phyloP scores from a whole-genome alignment of 2,329 filamentous ascomycete genomes.

The Neofusicoccum sp. region DNA sequence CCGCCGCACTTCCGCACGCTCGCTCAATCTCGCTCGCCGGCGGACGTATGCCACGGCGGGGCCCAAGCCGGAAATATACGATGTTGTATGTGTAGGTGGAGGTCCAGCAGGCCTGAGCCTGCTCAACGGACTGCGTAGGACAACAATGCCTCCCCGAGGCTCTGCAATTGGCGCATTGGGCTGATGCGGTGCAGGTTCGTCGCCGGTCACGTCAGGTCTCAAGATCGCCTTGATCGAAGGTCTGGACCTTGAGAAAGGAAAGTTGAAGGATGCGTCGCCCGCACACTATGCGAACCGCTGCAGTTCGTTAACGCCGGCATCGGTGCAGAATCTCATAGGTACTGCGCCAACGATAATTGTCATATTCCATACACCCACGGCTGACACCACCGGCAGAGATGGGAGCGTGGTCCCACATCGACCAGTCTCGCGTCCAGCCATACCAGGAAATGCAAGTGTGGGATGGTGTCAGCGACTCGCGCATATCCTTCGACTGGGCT shows the following conservation, averaged over 20 bases:
- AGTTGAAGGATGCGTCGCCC: conserved; percentile 58
- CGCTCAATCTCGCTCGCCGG: conserved; percentile 1
- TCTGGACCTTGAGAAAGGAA: conserved; percentile 73
- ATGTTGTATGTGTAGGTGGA: conserved; percentile 88
- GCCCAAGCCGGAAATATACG: conserved; percentile 70
- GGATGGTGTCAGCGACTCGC: conserved; percentile 86
- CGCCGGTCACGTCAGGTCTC: conserved; percentile 70
- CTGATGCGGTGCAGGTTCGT: conserved; percentile 60
- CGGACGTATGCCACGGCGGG: conserved; percentile 27
- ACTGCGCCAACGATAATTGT: not conserved
- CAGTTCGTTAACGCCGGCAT: conserved; percentile 88
- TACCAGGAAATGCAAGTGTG: conserved; percentile 98
- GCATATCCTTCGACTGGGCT: conserved; percentile 83
- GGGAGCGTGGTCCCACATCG: conserved; percentile 79
- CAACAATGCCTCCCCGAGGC: not conserved
- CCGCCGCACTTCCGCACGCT: not conserved
- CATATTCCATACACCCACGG: not conserved
- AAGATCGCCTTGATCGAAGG: conserved; percentile 87
- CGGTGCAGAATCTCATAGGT: conserved; percentile 73
- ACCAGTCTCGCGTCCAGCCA: conserved; percentile 70
- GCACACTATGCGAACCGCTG: conserved; percentile 87
- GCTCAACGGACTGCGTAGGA: conserved; percentile 40
- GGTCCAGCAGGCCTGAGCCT: conserved; percentile 82
- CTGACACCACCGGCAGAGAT: conserved; percentile 52
- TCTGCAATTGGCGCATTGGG: not conserved